Conservation (phyloP, 148 eudicot species). For the Arbutus unedo region DNA sequence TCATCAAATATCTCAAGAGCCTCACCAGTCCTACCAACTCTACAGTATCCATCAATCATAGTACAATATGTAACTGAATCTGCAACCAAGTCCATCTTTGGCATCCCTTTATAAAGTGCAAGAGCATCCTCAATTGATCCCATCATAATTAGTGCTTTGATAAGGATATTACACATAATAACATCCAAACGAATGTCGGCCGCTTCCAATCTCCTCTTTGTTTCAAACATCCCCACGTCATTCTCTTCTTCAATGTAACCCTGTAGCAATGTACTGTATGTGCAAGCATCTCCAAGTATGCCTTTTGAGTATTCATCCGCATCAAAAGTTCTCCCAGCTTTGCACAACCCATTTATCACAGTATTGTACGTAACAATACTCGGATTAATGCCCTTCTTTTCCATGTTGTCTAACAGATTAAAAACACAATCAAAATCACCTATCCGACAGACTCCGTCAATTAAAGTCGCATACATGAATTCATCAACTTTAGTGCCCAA, state of each 20-base stretch:
- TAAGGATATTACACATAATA: conserved; percentile 45
- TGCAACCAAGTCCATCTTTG: conserved; percentile 34
- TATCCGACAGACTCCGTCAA: conserved; percentile 44
- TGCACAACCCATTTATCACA: conserved; percentile 51
- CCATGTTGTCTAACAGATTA: conserved; percentile 42
- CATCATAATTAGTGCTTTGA: conserved; percentile 42
- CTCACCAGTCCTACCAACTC: conserved; percentile 39
- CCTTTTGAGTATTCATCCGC: conserved; percentile 42
- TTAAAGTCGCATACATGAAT: conserved; percentile 39
- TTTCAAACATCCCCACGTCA: conserved; percentile 33
- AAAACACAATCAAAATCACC: conserved; percentile 38
- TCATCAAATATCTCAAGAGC: conserved; percentile 53
- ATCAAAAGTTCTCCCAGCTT: conserved; percentile 43
- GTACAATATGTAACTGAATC: conserved; percentile 41
- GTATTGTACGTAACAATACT: conserved; percentile 46
- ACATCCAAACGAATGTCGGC: conserved; percentile 38
- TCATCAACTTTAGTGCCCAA: conserved; percentile 41
- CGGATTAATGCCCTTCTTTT: conserved; percentile 36
- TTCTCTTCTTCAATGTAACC: conserved; percentile 44
- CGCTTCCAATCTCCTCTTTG: conserved; percentile 37
- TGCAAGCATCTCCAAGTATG: conserved; percentile 32
- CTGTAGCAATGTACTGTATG: conserved; percentile 44
- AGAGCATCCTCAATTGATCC: conserved; percentile 48
- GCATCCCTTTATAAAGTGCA: conserved; percentile 33
- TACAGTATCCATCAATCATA: conserved; percentile 52